Evolutionary conservation across 2,329 filamentous ascomycete species (phyloP), one percentile per base, ranked within the genome.

Genomic region (Alternaria incomplexa): DNA sequence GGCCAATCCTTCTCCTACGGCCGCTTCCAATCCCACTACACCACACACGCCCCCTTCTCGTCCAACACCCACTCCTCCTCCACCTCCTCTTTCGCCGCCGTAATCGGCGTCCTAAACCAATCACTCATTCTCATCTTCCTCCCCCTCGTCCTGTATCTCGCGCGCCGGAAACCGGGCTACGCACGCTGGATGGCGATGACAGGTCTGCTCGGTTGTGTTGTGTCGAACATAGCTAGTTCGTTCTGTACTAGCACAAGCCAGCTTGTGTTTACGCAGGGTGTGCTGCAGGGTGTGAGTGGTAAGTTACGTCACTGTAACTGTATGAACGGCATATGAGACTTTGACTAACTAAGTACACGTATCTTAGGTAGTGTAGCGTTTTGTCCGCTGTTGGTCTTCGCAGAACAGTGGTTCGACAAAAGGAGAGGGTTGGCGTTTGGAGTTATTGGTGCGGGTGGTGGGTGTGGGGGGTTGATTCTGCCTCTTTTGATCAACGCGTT

Each of bases 21-120:
- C 47, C 84, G 92, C 28, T 92, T 92, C 73, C 89, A 91, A 68
- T 84, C 89, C 55, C 90, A 91, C 77, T 92, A 92, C 76, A 85
- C 82, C 44, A 85, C 82, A 6, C 2, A 83, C 89, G 63, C 83
- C 83, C 5, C 85, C 87, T 40, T 40, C 3, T 15, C 2, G 91
- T 91, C 58, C 28, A 13, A 0, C 11, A 11, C 25, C 25, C 10
- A 1, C 10, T 30, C 28, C 28, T 30, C 28, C 28, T n/a, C 32
- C 15, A 17, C 83, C 3, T 83, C 74, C 20, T 74, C 83, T 0
- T 81, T 83, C 20, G 87, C 91, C 55, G 84, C 89, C 30, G 81
- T 88, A 17, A 87, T 92, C 56, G 90, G 90, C 1, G 91, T 89
- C 3, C 87, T 85, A 56, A 83, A 88, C 3, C 86, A 85, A 65